Evolutionary conservation across 2,329 filamentous ascomycete species (phyloP).

Genomic region (Chaetomium sp.): DNA sequence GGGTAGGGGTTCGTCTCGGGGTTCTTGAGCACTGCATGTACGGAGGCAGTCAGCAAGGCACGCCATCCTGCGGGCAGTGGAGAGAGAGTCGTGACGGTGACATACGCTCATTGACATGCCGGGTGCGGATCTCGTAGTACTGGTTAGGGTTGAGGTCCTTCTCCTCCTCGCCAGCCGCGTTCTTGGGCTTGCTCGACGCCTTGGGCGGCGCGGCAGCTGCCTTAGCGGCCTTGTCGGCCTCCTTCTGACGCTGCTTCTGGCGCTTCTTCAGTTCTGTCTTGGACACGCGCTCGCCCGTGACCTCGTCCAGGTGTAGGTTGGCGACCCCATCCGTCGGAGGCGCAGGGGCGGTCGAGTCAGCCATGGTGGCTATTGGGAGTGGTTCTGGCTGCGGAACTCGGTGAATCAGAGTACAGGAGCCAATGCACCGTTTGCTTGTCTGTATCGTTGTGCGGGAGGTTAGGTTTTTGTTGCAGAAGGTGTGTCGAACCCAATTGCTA

Average conservation of each 20-base stretch:
- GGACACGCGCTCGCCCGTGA: conserved; percentile 80
- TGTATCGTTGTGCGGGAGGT: conserved; percentile 17
- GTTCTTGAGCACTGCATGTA: conserved; percentile 58
- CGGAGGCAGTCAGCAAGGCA: conserved; percentile 16
- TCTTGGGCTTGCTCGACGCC: conserved; percentile 53
- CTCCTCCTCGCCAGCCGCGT: conserved; percentile 64
- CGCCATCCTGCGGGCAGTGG: background rate
- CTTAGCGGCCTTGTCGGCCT: conserved; percentile 87
- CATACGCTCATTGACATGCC: conserved; percentile 66
- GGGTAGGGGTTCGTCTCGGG: conserved; percentile 84
- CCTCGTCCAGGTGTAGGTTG: conserved; percentile 85
- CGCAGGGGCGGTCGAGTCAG: conserved; percentile 35
- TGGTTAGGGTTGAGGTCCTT: conserved; percentile 61
- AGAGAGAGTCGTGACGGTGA: background rate
- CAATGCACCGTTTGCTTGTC: conserved; percentile 19
- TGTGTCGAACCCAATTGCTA: conserved; percentile 24
- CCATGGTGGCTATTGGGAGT: conserved; percentile 29
- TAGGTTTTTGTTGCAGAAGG: conserved; percentile 24
- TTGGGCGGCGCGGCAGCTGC: conserved; percentile 58
- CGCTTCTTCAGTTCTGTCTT: conserved; percentile 93
- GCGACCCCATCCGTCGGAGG: conserved; percentile 57
- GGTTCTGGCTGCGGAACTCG: conserved; percentile 1
- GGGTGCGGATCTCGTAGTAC: conserved; percentile 95
- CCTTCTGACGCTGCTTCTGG: conserved; percentile 85
- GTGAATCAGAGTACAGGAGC: background rate